Base-by-base conservation (phyloP, 139 green algal species). In the Choricystis sp. region DNA sequence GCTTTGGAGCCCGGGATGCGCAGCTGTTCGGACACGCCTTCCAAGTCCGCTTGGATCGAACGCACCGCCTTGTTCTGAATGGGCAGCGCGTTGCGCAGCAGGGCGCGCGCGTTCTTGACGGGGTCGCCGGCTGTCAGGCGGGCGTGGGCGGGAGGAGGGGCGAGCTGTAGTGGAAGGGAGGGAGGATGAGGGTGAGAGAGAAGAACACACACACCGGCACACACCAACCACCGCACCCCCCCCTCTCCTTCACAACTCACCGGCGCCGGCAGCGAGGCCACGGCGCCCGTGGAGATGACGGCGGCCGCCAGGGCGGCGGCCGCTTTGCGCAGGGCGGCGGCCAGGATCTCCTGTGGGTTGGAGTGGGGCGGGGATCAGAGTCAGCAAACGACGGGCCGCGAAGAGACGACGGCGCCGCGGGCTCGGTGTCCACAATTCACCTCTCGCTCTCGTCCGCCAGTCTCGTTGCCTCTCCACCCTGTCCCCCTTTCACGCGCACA, bases 11-110 rank as follows among this genome's bases (percentile, higher is more conserved):
- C 92, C 4, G 92, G 91, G 19, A 79, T 75, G 58, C 84, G 83
- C 62, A 98, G 81, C 4, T 82, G 75, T 26, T 94, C 86, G n/a
- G 68, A 83, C 71, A 98, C 94, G 26, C 64, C 49, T 72, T 97
- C 93, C 58, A 99, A 77, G 0, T 82, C 73, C 30, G 83, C 79
- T 83, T 97, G 89, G 2, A 97, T 72, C 66, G 83, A 55, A 2
- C 89, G 74, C 29, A 96, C 94, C 14, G 79, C 73, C 75, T 95
- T 94, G 77, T 94, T 94, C 48, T 91, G 59, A 60, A 99, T 92
- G 1, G 93, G 94, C 31, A 99, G 79, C 1, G 94, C 87, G 65
- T 97, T 85, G 2, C 93, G 81, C 74, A 99, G 74, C 48, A 99
- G 79, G 0, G 94, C 88, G 2, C 71, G 52, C 0, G 90, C 83